These are phyloP conservation scores for Eimeria acervulina DNA, from an alignment of 169 alveolate species.

Conservation along the genomic window DNA sequence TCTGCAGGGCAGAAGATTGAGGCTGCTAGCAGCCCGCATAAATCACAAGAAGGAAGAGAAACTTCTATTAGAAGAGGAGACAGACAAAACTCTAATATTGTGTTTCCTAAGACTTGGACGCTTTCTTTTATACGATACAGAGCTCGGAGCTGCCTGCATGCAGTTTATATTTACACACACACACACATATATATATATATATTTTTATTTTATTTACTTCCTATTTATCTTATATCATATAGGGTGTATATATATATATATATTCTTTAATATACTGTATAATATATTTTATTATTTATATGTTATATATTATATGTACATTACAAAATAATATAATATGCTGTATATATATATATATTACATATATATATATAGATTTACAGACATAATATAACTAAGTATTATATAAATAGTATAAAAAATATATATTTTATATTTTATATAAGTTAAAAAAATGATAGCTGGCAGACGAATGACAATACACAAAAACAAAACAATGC, in stretches of 20 bases:
- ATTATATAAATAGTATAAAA: not conserved
- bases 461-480: too few species aligned
- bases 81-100: conserved; percentile 89
- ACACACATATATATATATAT: not conserved
- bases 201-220: too few species aligned
- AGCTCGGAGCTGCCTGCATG: conserved; percentile 78
- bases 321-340: too few species aligned
- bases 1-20: conserved; percentile 92
- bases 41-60: conserved; percentile 91
- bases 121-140: conserved; percentile 87
- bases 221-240: not conserved
- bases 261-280: too few species aligned
- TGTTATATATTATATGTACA: too few species aligned
- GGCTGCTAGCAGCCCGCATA: conserved; percentile 90
- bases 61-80: conserved; percentile 90
- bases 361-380: too few species aligned
- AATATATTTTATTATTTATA: too few species aligned
- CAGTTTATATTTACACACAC: not conserved
- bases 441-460: too few species aligned
- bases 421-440: too few species aligned
- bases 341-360: too few species aligned
- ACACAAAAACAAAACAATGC: not conserved
- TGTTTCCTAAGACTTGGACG: conserved; percentile 90
- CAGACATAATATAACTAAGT: too few species aligned
- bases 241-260: too few species aligned